Evolutionary conservation across 1,284 basidiomycete genomes (phyloP).

Genomic region (Ganoderma meredithae): DNA sequence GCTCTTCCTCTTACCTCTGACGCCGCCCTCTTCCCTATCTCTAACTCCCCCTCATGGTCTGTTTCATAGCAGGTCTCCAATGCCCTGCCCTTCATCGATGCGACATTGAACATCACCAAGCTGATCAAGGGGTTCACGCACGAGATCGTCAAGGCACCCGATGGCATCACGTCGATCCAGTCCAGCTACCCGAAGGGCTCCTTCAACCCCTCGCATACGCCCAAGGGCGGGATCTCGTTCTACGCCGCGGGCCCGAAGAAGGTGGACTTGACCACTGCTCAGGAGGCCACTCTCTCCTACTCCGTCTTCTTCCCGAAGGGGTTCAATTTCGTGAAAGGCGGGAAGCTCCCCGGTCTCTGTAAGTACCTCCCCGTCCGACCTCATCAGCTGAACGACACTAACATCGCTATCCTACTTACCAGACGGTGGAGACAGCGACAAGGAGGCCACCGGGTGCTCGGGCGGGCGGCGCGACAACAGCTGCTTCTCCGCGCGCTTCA

Average conservation of each 20-base stretch:
- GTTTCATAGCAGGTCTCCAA: slow-evolving; percentile 42
- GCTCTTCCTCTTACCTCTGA: slow-evolving; percentile 23
- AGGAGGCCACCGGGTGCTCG: slow-evolving; percentile 53
- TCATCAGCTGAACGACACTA: not conserved
- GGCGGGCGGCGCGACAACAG: slow-evolving; percentile 53
- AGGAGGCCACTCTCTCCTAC: slow-evolving; percentile 61
- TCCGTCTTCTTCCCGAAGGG: slow-evolving; percentile 63
- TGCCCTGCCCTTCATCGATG: slow-evolving; percentile 50
- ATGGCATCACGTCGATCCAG: slow-evolving; percentile 57
- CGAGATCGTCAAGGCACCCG: slow-evolving; percentile 51
- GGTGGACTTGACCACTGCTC: slow-evolving; percentile 55
- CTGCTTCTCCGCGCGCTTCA: slow-evolving; percentile 65
- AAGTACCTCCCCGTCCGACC: slow-evolving; percentile 17
- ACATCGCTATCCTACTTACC: not conserved
- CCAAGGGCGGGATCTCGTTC: slow-evolving; percentile 68
- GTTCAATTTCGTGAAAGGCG: slow-evolving; percentile 51
- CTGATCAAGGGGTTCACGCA: slow-evolving; percentile 47
- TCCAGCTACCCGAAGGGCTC: slow-evolving; percentile 65
- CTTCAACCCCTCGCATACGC: slow-evolving; percentile 61
- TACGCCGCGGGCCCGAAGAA: slow-evolving; percentile 55
- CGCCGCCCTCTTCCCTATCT: slow-evolving; percentile 52
- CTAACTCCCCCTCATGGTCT: slow-evolving; percentile 49
- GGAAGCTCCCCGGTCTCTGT: slow-evolving; percentile 45
- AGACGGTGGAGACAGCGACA: slow-evolving; percentile 60
- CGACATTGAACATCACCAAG: slow-evolving; percentile 50